Evolutionary conservation across 805 yeast species (phyloP).

Genomic region (Candida caryicola): DNA sequence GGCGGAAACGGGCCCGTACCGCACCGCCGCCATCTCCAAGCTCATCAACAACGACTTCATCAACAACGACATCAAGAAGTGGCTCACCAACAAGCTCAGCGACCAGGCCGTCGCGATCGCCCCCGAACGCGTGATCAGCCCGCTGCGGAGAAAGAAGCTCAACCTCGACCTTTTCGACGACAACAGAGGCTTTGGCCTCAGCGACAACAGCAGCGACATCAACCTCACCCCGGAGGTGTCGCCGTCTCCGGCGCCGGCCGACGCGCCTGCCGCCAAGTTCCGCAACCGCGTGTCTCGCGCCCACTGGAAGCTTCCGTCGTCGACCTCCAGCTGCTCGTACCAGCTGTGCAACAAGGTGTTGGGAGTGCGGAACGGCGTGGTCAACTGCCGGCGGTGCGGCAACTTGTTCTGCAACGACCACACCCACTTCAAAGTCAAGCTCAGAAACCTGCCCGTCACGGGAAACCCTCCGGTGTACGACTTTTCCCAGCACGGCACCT

Average conservation of each 20-base stretch:
- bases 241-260: not conserved
- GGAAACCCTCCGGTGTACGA: slow-evolving; percentile 38
- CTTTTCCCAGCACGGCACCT: slow-evolving; percentile 44
- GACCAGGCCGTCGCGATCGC: slow-evolving; percentile 36
- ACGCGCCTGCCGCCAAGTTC: slow-evolving; percentile 1
- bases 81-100: slow-evolving; percentile 40
- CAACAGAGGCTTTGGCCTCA: slow-evolving; percentile 31
- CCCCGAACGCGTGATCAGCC: slow-evolving; percentile 13
- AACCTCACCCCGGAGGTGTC: not conserved
- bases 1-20: not conserved
- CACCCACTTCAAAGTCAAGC: slow-evolving; percentile 50
- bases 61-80: slow-evolving; percentile 39
- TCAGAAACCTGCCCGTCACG: slow-evolving; percentile 47
- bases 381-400: slow-evolving; percentile 80
- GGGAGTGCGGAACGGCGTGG: slow-evolving; percentile 52
- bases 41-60: slow-evolving; percentile 14
- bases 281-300: slow-evolving; percentile 38
- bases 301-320: slow-evolving; percentile 58
- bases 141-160: slow-evolving; percentile 35
- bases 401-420: slow-evolving; percentile 64
- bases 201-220: slow-evolving; percentile 15
- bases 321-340: slow-evolving; percentile 37
- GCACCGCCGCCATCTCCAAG: slow-evolving; percentile 7
- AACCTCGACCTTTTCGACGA: slow-evolving; percentile 53
- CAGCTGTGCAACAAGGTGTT: slow-evolving; percentile 42